Base-by-base conservation (phyloP, 257 asterid species). In the Misopates orontium region DNA sequence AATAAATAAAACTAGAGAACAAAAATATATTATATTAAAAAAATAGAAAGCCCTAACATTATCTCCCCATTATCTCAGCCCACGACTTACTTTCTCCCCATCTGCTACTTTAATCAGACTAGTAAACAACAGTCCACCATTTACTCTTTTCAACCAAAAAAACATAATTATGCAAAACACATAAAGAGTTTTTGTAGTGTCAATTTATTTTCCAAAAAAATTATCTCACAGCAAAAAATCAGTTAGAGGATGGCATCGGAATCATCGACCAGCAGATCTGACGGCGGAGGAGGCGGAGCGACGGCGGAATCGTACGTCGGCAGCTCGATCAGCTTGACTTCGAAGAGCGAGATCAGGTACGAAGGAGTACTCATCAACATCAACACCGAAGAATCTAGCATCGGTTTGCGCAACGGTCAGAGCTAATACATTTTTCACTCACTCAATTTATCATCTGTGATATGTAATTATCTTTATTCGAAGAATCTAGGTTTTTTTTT, bases 351-450 rank as follows among this genome's bases (percentile, higher is more conserved):
- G 86, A 92, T 92, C 85, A 86, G 97, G 66, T 92, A 92, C 32
- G 98, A 91, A 67, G 98, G 98, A 17, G 76, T 91, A 64, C 77
- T 91, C 12, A 82, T 83, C 83, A 87, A 87, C 78, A 92, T 92
- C 84, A 92, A 89, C 79, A 85, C 98, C 48, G 97, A 89, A 11
- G 98, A 92, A 83, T 87, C 98, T 59, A 92, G 96, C 84, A 92
- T 92, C 81, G 98, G 96, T 44, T 80, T 92, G 48, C 89, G 95
- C 51, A 92, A 84, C 85, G 96, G 98, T 91, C 77, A 66, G 68
- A 57, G 19, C 5, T 4, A 16, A 16, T 45, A 3, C 42, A 36
- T 4, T 4, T 4, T 9, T 36, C 10, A 8, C 10, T 36, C 10
- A 56, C n/a, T 13, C 10, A 32, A 57, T 56, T 56, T 25, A 57